phyloP scores from a whole-genome alignment of 768 basidiomycete genomes.

The Strobilomyces dryophilus region DNA sequence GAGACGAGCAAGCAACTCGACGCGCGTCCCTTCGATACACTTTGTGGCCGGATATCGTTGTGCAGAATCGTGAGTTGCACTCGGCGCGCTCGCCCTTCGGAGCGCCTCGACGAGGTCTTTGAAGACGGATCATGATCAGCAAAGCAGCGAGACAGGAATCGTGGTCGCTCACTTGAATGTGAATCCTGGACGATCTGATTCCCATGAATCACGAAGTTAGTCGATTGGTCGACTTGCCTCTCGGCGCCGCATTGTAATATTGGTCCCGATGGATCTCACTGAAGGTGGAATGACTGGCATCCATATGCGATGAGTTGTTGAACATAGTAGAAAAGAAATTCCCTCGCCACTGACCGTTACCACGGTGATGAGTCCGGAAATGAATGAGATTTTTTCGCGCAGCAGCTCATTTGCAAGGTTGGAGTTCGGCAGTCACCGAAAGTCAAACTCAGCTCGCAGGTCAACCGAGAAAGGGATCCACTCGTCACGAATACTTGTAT shows the following conservation, averaged over 20 bases:
- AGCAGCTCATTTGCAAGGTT: no score
- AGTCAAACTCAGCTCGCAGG: no score
- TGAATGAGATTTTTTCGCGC: no score
- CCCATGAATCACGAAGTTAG: conserved; percentile 14
- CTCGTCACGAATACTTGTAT: no score
- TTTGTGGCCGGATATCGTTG: conserved; percentile 18
- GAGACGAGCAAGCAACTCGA: conserved; percentile 15
- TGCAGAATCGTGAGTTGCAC: conserved; percentile 20
- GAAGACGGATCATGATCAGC: not conserved
- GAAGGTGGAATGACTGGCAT: conserved; percentile 13
- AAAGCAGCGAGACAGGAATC: not conserved
- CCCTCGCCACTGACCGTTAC: no score
- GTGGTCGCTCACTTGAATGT: not conserved
- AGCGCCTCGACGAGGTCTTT: conserved; percentile 14
- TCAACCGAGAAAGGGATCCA: no score
- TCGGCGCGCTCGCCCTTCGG: conserved; percentile 14
- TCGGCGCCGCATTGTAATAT: conserved; percentile 4
- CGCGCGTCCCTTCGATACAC: conserved; percentile 22
- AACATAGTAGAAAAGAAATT: not conserved
- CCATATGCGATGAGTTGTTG: conserved; percentile 14
- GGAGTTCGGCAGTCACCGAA: no score
- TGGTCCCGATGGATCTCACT: conserved; percentile 16
- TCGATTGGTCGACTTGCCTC: conserved; percentile 16
- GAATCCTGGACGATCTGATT: conserved; percentile 17
- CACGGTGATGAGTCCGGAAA: no score